Conservation (phyloP, 208 protist species). For the Acanthamoeba royreba region DNA sequence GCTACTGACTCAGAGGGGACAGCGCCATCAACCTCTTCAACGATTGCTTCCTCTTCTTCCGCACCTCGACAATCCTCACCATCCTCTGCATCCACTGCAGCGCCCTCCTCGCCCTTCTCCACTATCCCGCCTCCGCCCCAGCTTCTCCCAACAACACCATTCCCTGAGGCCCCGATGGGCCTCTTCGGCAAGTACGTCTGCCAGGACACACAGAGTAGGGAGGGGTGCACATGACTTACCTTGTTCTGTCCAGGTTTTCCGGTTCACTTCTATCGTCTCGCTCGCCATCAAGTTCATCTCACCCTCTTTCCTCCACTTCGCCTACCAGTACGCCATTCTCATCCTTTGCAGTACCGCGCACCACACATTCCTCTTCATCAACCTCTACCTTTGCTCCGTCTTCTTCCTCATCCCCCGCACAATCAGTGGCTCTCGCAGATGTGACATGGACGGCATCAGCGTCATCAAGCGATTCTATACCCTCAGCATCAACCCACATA, state of each 20-base stretch:
- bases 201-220: too few species aligned
- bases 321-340: neutral
- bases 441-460: too few species aligned
- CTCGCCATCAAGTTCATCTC: neutral
- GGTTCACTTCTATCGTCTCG: neutral
- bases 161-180: neutral
- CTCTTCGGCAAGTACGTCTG: too few species aligned
- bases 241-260: too few species aligned
- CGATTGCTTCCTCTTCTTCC: neutral
- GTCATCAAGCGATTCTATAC: too few species aligned
- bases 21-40: neutral
- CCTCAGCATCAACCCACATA: too few species aligned
- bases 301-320: neutral
- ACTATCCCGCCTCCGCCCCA: neutral
- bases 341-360: neutral
- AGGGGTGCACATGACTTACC: too few species aligned
- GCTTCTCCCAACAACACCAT: neutral
- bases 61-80: neutral
- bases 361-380: neutral
- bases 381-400: neutral
- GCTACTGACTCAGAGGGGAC: too few species aligned
- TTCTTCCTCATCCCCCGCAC: neutral
- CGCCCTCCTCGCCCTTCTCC: neutral
- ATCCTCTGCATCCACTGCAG: neutral
- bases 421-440: too few species aligned